These are phyloP conservation scores for Lactarius sanguifluus DNA, from an alignment of 768 basidiomycete species.

Conservation along the genomic window DNA sequence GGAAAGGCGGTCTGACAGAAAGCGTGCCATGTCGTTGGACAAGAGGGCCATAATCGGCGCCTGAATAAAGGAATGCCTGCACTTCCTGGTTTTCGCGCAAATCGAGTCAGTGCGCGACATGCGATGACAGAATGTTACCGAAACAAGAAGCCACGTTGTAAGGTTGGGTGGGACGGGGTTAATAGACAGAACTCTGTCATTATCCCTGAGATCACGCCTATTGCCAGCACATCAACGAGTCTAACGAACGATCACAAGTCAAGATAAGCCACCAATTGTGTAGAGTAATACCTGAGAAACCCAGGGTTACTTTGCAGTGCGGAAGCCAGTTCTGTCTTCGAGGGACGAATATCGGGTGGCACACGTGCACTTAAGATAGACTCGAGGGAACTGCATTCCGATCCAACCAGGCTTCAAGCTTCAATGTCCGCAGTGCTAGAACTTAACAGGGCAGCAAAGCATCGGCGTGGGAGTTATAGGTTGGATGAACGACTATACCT, in stretches of 20 bases:
- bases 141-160: slow-evolving; percentile 3
- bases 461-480: background rate
- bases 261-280: background rate
- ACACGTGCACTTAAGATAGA: slow-evolving; percentile 1
- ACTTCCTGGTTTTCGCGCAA: background rate
- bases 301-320: slow-evolving; percentile 1
- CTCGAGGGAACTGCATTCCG: background rate
- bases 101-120: background rate
- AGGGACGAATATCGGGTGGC: background rate
- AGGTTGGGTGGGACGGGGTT: background rate
- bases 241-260: background rate
- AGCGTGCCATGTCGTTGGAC: background rate
- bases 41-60: background rate
- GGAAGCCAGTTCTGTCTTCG: background rate
- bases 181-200: background rate
- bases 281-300: background rate
- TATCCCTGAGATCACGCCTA: background rate
- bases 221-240: slow-evolving; percentile 3
- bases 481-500: background rate
- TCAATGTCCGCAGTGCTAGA: slow-evolving; percentile 3
- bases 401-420: slow-evolving; percentile 2
- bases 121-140: background rate
- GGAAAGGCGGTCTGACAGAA: background rate
- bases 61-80: background rate
- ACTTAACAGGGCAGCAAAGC: background rate